Evolutionary conservation across 2,329 filamentous ascomycete species (phyloP), one percentile per base, ranked within the genome.

Genomic region (Fusarium equiseti): DNA sequence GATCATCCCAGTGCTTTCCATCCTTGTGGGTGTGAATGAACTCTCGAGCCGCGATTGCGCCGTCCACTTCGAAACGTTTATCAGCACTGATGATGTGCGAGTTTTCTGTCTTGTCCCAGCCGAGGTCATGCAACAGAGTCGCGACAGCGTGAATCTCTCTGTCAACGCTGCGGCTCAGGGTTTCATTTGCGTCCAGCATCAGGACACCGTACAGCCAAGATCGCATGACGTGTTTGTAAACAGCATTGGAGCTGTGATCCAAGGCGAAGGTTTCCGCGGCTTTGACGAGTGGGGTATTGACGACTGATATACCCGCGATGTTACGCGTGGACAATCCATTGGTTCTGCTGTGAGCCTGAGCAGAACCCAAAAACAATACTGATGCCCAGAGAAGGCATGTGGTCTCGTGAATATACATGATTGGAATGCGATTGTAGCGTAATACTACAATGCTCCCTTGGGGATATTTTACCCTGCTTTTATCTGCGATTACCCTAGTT

Each of bases 151-250:
- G 35, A n/a, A 38, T n/a, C 15, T 66, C 60, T 0, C 51, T 15
- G 20, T 72, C 54, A 15, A 71, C 8, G 0, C 12, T 43, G 3
- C 16, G n/a, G 15, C 46, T 20, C 4, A 66, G 54, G 0, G 54
- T 66, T 13, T 59, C 26, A 8, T 71, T 69, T 15, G 48, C 31
- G 1, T 55, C 15, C 3, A 71, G 27, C n/a, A 66, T 43, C 5
- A 69, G 40, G 1, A 32, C 48, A 2, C 51, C 60, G 24, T 55
- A 71, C 1, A 72, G 57, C 69, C 60, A 71, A 1, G 43, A 48
- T 3, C 60, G 40, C 48, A 72, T 58, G 2, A 71, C 35, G 31
- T 71, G 68, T 13, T 69, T 71, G n/a, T 71, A 72, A 3, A 57
- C 29, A 11, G 51, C 54, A 10, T 63, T 31, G 1, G 24, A 55